A percentile compares a stretch with the other conserved stretches of the same genome.
Evolutionary conservation across 176 grass and related monocot species (phyloP).

Genomic region (Oryza brachyantha): DNA sequence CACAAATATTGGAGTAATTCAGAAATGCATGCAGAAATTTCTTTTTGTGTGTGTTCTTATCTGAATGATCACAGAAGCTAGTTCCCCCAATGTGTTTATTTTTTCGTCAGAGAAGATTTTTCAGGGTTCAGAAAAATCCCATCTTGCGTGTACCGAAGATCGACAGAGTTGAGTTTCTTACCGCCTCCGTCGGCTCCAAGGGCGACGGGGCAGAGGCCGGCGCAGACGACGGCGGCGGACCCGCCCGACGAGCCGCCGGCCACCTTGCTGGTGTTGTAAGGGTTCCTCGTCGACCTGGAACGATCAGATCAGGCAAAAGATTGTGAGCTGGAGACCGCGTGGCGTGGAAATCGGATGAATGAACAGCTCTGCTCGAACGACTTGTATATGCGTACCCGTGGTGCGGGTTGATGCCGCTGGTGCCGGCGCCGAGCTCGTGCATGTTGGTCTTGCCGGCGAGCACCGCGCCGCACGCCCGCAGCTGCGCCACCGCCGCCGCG

Average conservation of each 20-base stretch:
- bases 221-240: slow-evolving; percentile 79
- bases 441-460: slow-evolving; percentile 84
- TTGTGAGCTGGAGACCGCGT: too few relatives aligned
- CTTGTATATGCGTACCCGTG: slow-evolving; percentile 4
- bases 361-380: too few relatives aligned
- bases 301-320: slow-evolving; percentile 36
- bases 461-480: slow-evolving; percentile 77
- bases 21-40: too few relatives aligned
- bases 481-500: slow-evolving; percentile 69
- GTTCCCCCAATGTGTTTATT: too few relatives aligned
- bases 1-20: neutral
- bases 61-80: too few relatives aligned
- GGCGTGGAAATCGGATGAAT: too few relatives aligned
- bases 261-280: slow-evolving; percentile 53
- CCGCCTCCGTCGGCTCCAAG: slow-evolving; percentile 95
- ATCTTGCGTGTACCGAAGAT: too few relatives aligned
- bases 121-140: neutral
- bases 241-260: slow-evolving; percentile 83
- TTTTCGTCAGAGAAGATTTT: neutral
- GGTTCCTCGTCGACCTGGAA: slow-evolving; percentile 69
- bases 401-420: slow-evolving; percentile 63
- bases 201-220: slow-evolving; percentile 76
- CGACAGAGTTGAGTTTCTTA: neutral
- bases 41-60: neutral
- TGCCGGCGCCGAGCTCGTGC: slow-evolving; percentile 93